Conservation (phyloP, 2,329 filamentous ascomycete genomes). For the Colletotrichum liriopes region DNA sequence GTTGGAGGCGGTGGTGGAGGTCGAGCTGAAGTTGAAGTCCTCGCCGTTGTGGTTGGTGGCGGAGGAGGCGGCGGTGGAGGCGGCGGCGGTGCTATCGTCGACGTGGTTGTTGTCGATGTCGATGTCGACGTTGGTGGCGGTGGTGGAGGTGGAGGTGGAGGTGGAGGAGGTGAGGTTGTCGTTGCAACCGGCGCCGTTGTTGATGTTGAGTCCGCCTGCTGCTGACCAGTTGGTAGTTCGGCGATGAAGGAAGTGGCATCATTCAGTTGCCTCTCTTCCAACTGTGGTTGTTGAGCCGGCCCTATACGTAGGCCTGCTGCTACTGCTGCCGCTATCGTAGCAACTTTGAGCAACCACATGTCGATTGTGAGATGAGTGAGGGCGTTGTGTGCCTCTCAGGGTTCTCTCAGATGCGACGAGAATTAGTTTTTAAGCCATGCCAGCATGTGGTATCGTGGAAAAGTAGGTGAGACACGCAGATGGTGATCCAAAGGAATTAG, state of each 20-base stretch:
- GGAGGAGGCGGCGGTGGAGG: slow-evolving; percentile 13
- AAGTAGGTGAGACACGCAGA: not conserved
- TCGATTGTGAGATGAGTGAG: slow-evolving; percentile 6
- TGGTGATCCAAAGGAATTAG: not conserved
- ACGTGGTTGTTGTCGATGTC: slow-evolving; percentile 4
- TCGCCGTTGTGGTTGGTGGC: not conserved
- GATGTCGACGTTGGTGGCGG: slow-evolving; percentile 21
- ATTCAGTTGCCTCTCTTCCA: not conserved
- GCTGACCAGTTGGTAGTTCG: slow-evolving; percentile 21
- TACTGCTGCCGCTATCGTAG: slow-evolving; percentile 27
- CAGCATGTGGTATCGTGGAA: slow-evolving; percentile 28
- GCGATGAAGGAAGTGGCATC: slow-evolving; percentile 38
- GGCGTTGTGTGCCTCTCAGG: slow-evolving; percentile 13
- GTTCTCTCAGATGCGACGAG: slow-evolving; percentile 3
- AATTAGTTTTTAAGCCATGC: slow-evolving; percentile 35
- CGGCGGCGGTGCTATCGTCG: slow-evolving; percentile 4
- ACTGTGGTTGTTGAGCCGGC: not conserved
- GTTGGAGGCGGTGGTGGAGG: slow-evolving; percentile 26
- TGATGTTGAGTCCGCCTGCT: slow-evolving; percentile 6
- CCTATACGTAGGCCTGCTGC: slow-evolving; percentile 30
- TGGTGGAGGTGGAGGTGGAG: not conserved
- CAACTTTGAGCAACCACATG: slow-evolving; percentile 33
- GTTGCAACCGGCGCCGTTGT: slow-evolving; percentile 9
- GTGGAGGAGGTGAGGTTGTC: slow-evolving; percentile 1
- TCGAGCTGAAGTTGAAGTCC: slow-evolving; percentile 6